Base-by-base conservation (phyloP, 208 protist species). In the Crithidia mellificae region DNA sequence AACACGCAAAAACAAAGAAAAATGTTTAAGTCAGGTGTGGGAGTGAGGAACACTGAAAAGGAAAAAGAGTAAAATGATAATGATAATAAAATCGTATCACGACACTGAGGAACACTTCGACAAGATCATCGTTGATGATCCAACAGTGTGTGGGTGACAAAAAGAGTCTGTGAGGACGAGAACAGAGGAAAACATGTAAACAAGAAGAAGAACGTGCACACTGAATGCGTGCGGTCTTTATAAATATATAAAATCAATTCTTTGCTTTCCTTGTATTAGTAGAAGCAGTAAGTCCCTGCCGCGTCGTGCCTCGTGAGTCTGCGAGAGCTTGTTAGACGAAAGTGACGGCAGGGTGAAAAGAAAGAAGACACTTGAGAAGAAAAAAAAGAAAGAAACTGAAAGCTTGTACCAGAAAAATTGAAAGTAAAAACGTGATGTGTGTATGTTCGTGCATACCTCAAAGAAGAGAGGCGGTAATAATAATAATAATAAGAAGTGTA, bases 401-500 rank as follows among this genome's bases (percentile, higher is more conserved):
- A n/a, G n/a, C n/a, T n/a, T n/a, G n/a, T n/a, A n/a, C n/a, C n/a
- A n/a, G n/a, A n/a, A n/a, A n/a, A n/a, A n/a, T n/a, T n/a, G n/a
- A n/a, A n/a, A n/a, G n/a, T n/a, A n/a, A n/a, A n/a, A n/a, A n/a
- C n/a, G n/a, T n/a, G n/a, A n/a, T n/a, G n/a, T n/a, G n/a, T n/a
- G n/a, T n/a, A n/a, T n/a, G n/a, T n/a, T n/a, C n/a, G n/a, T n/a
- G n/a, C n/a, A n/a, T n/a, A n/a, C n/a, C n/a, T n/a, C n/a, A n/a
- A n/a, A n/a, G n/a, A n/a, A n/a, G n/a, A n/a, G n/a, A n/a, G n/a
- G n/a, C n/a, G n/a, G n/a, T n/a, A n/a, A 38, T 12, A 38, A n/a
- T 34, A 47, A 15, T 52, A 52, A 52, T 52, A 52, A 52, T 30
- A 32, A 24, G 47, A n/a, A n/a, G 36, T 41, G 9, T 41, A 41